phyloP scores from a whole-genome alignment of 2,329 filamentous ascomycete genomes.

The Colletotrichum noveboracense region DNA sequence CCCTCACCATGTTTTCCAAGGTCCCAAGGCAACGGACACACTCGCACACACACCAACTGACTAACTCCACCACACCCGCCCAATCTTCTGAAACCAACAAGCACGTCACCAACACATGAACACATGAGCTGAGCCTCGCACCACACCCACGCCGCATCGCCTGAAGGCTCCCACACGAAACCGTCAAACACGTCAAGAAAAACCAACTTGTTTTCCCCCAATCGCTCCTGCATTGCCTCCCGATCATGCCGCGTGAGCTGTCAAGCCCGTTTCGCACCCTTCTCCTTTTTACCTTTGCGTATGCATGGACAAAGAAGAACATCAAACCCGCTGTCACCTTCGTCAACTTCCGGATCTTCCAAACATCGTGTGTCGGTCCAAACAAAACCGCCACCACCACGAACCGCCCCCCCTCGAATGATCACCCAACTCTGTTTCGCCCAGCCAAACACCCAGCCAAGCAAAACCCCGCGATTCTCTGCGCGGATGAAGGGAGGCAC shows the following conservation, averaged over 20 bases:
- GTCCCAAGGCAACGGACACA: not conserved
- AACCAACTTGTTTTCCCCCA: not conserved
- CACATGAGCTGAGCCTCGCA: not conserved
- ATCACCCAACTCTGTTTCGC: not conserved
- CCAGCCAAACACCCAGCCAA: constrained; percentile 8
- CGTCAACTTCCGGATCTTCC: not conserved
- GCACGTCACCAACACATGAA: not conserved
- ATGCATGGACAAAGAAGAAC: not conserved
- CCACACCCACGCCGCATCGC: not conserved
- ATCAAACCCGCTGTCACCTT: not conserved
- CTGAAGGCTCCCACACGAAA: constrained; percentile 13
- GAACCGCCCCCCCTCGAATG: not conserved
- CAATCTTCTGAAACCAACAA: not conserved
- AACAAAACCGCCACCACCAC: not conserved
- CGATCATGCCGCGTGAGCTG: not conserved
- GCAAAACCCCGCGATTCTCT: not conserved
- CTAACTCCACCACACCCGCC: not conserved
- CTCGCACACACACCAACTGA: not conserved
- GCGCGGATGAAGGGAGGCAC: not conserved
- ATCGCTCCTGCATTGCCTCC: not conserved
- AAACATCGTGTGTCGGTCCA: not conserved
- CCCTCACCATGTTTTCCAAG: not conserved
- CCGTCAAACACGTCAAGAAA: not conserved
- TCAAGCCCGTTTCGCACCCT: not conserved
- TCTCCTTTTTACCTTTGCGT: not conserved